Percentiles rank a stretch among this genome's conserved stretches.
Conservation (phyloP, 805 yeast genomes). For the Ogataea dorogensis region DNA sequence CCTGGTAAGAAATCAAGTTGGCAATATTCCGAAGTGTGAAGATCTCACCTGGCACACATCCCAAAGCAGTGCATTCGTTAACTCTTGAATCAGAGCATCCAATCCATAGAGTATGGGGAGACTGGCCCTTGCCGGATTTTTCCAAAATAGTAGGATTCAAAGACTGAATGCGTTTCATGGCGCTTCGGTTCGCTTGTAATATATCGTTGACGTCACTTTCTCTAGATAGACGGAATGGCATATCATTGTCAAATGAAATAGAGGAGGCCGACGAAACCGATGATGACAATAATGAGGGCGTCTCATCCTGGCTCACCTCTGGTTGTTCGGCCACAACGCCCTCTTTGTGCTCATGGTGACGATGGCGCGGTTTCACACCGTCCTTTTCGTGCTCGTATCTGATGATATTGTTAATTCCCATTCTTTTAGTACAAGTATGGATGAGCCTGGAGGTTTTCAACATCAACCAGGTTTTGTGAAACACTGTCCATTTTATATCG, state of each 20-base stretch:
- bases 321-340: background rate
- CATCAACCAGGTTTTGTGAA: slow-evolving; percentile 5
- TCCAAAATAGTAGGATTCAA: slow-evolving; percentile 59
- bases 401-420: slow-evolving; percentile 28
- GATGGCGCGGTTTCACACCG: slow-evolving; percentile 9
- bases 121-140: slow-evolving; percentile 73
- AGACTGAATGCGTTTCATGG: slow-evolving; percentile 45
- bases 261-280: slow-evolving; percentile 12
- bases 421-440: slow-evolving; percentile 12
- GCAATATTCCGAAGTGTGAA: slow-evolving; percentile 90
- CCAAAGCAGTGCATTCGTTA: slow-evolving; percentile 70
- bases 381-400: slow-evolving; percentile 28
- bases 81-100: slow-evolving; percentile 94
- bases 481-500: slow-evolving; percentile 1
- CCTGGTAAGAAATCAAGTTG: slow-evolving; percentile 68
- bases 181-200: slow-evolving; percentile 45
- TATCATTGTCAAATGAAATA: slow-evolving; percentile 10
- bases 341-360: slow-evolving; percentile 9
- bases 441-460: slow-evolving; percentile 6
- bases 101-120: slow-evolving; percentile 92
- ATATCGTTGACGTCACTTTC: slow-evolving; percentile 49
- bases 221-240: slow-evolving; percentile 46
- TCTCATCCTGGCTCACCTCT: slow-evolving; percentile 1
- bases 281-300: slow-evolving; percentile 3
- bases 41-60: slow-evolving; percentile 85